phyloP scores from a whole-genome alignment of 495 filamentous ascomycete species.

The Daldinia bambusicola region DNA sequence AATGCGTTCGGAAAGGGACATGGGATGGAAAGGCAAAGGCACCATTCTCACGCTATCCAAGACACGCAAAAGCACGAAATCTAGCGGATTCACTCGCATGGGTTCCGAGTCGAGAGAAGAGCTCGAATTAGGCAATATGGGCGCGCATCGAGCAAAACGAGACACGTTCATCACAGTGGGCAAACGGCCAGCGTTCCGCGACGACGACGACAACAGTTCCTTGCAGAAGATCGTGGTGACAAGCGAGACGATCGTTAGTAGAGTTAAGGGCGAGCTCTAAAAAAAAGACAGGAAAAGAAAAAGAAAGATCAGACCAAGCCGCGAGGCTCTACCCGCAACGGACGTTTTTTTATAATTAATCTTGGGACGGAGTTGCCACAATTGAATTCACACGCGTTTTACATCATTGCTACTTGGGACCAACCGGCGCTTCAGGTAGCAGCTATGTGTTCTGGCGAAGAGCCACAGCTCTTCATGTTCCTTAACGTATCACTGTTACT shows the following conservation, averaged over 20 bases:
- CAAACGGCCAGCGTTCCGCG: constrained; percentile 24
- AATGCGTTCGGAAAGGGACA: neutral
- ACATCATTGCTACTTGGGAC: constrained; percentile 11
- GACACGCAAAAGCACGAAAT: constrained; percentile 36
- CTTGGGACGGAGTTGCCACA: constrained; percentile 10
- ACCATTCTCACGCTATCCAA: constrained; percentile 17
- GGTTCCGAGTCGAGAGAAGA: constrained; percentile 27
- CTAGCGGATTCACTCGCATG: constrained; percentile 41
- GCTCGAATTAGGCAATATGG: constrained; percentile 40
- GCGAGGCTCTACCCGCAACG: constrained; percentile 26
- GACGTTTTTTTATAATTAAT: constrained; percentile 7
- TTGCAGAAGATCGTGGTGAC: constrained; percentile 38
- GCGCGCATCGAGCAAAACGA: constrained; percentile 35
- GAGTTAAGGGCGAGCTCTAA: constrained; percentile 36
- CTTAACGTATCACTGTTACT: neutral
- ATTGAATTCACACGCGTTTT: neutral
- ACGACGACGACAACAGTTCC: constrained; percentile 32
- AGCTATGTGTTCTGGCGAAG: neutral
- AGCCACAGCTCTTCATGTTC: neutral
- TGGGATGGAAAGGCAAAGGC: constrained; percentile 19
- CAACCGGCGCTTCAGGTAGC: neutral
- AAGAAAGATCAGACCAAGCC: no score
- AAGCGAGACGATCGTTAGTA: constrained; percentile 36
- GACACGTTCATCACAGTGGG: constrained; percentile 34
- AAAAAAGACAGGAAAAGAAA: no score